Percentiles rank a stretch among this genome's conserved stretches.
phyloP scores from a whole-genome alignment of 352 stramenopile genomes.

The Globisporangium viniferum region DNA sequence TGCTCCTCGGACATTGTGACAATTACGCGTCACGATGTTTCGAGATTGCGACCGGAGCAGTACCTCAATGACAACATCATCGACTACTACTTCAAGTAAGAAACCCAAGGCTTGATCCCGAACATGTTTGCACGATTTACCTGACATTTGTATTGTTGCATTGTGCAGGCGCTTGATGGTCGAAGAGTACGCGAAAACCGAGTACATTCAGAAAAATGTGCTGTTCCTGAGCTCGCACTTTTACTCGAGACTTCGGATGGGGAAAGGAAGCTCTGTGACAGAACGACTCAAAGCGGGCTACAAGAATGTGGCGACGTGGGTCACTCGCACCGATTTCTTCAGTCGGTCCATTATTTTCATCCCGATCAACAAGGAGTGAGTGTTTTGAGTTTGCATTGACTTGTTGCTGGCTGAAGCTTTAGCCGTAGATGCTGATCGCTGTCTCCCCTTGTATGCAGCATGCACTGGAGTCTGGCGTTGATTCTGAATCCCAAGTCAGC shows the following conservation, averaged over 20 bases:
- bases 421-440: neutral
- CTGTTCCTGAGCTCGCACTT: conserved; percentile 82
- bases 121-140: neutral
- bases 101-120: neutral
- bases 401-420: neutral
- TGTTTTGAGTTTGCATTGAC: neutral
- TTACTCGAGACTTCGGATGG: conserved; percentile 55
- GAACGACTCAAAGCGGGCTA: conserved; percentile 59
- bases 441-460: conserved; percentile 29
- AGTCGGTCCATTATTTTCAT: conserved; percentile 77
- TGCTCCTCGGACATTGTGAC: conserved; percentile 74
- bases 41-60: conserved; percentile 53
- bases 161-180: conserved; percentile 51
- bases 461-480: conserved; percentile 82
- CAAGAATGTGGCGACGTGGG: conserved; percentile 77
- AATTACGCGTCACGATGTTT: conserved; percentile 61
- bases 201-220: conserved; percentile 62
- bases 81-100: conserved; percentile 91
- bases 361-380: conserved; percentile 85
- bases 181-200: conserved; percentile 35
- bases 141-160: neutral
- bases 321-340: conserved; percentile 64
- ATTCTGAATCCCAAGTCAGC: conserved; percentile 67
- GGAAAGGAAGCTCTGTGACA: conserved; percentile 27
- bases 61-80: conserved; percentile 93